Percentiles rank a stretch among this genome's conserved stretches.
Conservation (phyloP, 768 basidiomycete species). For the Tephrocybe rancida region DNA sequence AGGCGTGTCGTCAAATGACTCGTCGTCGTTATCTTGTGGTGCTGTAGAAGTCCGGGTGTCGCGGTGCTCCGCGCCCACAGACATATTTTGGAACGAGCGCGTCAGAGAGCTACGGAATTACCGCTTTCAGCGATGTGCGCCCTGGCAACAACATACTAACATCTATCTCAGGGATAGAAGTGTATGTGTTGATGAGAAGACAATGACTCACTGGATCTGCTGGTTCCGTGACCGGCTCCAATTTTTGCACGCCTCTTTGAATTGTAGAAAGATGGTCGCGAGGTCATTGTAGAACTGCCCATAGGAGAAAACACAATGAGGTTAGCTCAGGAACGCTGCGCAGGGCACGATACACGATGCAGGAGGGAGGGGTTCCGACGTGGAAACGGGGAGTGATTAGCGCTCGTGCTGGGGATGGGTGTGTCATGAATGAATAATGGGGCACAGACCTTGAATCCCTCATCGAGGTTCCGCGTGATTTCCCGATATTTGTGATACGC, state of each 20-base stretch:
- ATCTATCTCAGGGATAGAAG: too few relatives aligned
- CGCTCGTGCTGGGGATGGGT: too few relatives aligned
- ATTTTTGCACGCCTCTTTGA: conserved; percentile 73
- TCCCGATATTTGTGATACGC: conserved; percentile 90
- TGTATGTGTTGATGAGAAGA: neutral
- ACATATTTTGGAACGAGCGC: conserved; percentile 37
- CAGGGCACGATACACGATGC: neutral
- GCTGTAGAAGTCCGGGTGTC: too few relatives aligned
- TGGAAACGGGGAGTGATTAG: neutral
- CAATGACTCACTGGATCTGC: conserved; percentile 69
- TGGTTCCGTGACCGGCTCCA: conserved; percentile 76
- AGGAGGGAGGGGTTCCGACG: neutral
- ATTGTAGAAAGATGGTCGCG: conserved; percentile 66
- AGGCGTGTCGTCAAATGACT: too few relatives aligned
- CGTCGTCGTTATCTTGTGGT: too few relatives aligned
- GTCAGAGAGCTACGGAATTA: conserved; percentile 39
- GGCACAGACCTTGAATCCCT: conserved; percentile 77
- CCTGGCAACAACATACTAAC: too few relatives aligned
- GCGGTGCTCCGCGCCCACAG: conserved; percentile 16
- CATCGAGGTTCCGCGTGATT: conserved; percentile 81
- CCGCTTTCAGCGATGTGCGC: neutral
- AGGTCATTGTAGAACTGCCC: conserved; percentile 90
- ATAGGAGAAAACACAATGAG: neutral
- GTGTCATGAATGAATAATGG: neutral
- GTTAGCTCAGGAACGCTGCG: neutral